Conservation (phyloP, 495 filamentous ascomycete species). For the Podospora anserina region DNA sequence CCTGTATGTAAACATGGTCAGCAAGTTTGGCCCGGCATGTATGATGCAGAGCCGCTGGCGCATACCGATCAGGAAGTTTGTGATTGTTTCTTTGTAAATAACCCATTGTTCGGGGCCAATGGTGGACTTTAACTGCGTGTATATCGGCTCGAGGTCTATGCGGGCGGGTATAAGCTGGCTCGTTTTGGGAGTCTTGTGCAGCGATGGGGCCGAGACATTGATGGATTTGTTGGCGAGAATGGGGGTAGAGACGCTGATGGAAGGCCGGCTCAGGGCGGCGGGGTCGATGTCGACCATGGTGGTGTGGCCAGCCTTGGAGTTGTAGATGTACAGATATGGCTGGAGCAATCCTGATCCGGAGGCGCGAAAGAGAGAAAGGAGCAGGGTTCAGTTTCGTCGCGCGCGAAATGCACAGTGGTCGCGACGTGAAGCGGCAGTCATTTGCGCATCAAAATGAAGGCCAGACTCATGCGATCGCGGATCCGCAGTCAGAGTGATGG, state of each 20-base stretch:
- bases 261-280: constrained; percentile 70
- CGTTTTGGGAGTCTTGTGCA: constrained; percentile 61
- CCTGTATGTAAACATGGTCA: constrained; percentile 46
- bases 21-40: neutral
- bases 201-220: constrained; percentile 52
- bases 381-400: constrained; percentile 34
- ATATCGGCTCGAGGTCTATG: constrained; percentile 86
- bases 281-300: constrained; percentile 82
- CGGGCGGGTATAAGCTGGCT: constrained; percentile 66
- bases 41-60: neutral
- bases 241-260: constrained; percentile 59
- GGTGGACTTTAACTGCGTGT: constrained; percentile 75
- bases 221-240: constrained; percentile 59
- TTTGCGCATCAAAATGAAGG: constrained; percentile 34
- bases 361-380: constrained; percentile 16
- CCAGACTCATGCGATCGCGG: constrained; percentile 39
- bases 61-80: constrained; percentile 72
- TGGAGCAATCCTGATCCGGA: constrained; percentile 14
- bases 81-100: constrained; percentile 79
- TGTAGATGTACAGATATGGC: neutral
- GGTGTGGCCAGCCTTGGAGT: constrained; percentile 9
- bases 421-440: constrained; percentile 41
- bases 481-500: constrained; percentile 36
- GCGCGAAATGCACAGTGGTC: constrained; percentile 41
- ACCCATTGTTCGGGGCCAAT: constrained; percentile 81